Percentiles rank a stretch among this genome's conserved stretches.
phyloP scores from a whole-genome alignment of 768 basidiomycete species.

The Russula vinacea region DNA sequence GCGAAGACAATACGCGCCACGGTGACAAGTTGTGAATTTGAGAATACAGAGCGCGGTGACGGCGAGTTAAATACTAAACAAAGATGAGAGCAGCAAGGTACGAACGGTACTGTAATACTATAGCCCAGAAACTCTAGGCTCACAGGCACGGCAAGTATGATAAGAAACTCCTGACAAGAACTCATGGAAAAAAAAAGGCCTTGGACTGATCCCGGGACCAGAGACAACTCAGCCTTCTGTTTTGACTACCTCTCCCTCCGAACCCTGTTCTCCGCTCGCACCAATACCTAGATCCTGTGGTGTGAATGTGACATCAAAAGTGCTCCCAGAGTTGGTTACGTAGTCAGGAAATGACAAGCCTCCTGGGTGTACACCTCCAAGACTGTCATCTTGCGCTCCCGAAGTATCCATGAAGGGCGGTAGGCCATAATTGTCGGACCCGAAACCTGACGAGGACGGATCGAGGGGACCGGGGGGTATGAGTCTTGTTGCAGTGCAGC shows the following conservation, averaged over 20 bases:
- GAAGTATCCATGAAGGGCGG: slow-evolving; percentile 76
- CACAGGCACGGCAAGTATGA: slow-evolving; percentile 22
- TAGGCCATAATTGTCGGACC: slow-evolving; percentile 63
- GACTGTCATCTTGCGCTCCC: slow-evolving; percentile 59
- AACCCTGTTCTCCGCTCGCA: slow-evolving; percentile 55
- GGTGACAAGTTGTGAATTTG: slow-evolving; percentile 32
- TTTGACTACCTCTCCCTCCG: slow-evolving; percentile 64
- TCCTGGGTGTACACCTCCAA: slow-evolving; percentile 56
- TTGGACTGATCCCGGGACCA: slow-evolving; percentile 25
- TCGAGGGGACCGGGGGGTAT: slow-evolving; percentile 68
- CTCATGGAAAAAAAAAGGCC: slow-evolving; percentile 19
- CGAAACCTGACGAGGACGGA: slow-evolving; percentile 57
- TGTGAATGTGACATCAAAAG: slow-evolving; percentile 71
- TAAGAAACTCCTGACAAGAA: slow-evolving; percentile 28
- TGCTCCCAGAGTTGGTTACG: slow-evolving; percentile 45
- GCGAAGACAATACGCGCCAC: background rate
- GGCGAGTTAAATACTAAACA: slow-evolving; percentile 37
- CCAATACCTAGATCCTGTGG: slow-evolving; percentile 64
- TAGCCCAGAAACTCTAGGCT: slow-evolving; percentile 23
- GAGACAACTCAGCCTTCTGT: slow-evolving; percentile 49
- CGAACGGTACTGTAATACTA: slow-evolving; percentile 34
- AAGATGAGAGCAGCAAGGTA: slow-evolving; percentile 39
- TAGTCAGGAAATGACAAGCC: slow-evolving; percentile 73
- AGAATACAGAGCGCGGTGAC: slow-evolving; percentile 38
- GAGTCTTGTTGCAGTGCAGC: slow-evolving; percentile 79